These are phyloP conservation scores for Drechslera avenae DNA, from an alignment of 2,329 filamentous ascomycete genomes.

Conservation along the genomic window DNA sequence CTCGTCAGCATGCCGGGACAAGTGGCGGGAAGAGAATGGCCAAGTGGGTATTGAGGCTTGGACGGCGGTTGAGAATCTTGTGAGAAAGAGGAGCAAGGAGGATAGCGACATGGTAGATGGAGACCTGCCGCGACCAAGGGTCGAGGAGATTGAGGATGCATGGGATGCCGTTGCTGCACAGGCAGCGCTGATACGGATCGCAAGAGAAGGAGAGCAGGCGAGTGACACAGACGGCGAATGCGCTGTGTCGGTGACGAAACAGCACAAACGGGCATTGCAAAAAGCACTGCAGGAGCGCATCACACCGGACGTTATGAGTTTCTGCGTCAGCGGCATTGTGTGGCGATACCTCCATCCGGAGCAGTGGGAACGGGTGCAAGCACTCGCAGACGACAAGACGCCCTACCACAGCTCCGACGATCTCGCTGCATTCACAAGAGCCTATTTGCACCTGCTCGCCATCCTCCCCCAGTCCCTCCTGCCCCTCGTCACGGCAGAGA, in stretches of 20 bases:
- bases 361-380: slow-evolving; percentile 42
- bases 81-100: slow-evolving; percentile 38
- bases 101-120: slow-evolving; percentile 44
- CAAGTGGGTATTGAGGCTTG: slow-evolving; percentile 41
- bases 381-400: slow-evolving; percentile 48
- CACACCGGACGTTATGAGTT: slow-evolving; percentile 49
- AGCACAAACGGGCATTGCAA: slow-evolving; percentile 39
- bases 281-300: slow-evolving; percentile 38
- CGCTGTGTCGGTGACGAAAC: slow-evolving; percentile 34
- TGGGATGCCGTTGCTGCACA: slow-evolving; percentile 34
- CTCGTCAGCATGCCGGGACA: slow-evolving; percentile 39
- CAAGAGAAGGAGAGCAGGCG: slow-evolving; percentile 20
- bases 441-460: slow-evolving; percentile 52
- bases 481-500: slow-evolving; percentile 39
- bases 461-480: slow-evolving; percentile 48
- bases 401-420: slow-evolving; percentile 51
- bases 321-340: slow-evolving; percentile 50
- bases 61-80: slow-evolving; percentile 42
- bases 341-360: slow-evolving; percentile 37
- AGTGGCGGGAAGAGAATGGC: slow-evolving; percentile 43
- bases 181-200: slow-evolving; percentile 35
- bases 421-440: slow-evolving; percentile 47
- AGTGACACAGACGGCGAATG: not conserved
- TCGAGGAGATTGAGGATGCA: slow-evolving; percentile 33
- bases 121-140: slow-evolving; percentile 33